These are phyloP conservation scores for Raddia distichophylla DNA, from an alignment of 176 grass and related monocot genomes.

Conservation along the genomic window DNA sequence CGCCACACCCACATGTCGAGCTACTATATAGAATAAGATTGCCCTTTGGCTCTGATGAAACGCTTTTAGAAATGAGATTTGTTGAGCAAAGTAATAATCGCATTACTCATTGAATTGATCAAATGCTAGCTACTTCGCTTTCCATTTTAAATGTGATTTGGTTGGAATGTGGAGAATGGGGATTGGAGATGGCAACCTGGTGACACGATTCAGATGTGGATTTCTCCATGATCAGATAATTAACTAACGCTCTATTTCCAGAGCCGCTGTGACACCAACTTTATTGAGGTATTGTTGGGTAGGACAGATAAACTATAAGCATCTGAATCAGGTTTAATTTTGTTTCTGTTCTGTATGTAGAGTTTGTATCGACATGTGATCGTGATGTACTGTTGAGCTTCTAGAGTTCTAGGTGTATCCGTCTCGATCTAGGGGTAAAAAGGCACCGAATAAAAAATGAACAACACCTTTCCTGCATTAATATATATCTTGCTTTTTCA, in stretches of 20 bases:
- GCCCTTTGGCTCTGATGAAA: background rate
- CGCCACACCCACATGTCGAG: background rate
- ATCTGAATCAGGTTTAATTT: too few relatives aligned
- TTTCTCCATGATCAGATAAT: background rate
- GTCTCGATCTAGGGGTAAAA: too few relatives aligned
- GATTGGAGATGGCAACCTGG: slow-evolving; percentile 26
- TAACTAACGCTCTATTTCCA: slow-evolving; percentile 26
- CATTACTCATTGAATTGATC: background rate
- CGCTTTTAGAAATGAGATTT: background rate
- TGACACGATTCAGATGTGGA: slow-evolving; percentile 34
- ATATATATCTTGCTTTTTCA: too few relatives aligned
- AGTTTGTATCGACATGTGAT: background rate
- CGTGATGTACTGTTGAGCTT: background rate
- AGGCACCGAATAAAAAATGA: too few relatives aligned
- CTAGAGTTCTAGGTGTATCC: background rate
- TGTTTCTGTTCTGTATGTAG: too few relatives aligned
- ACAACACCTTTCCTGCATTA: too few relatives aligned
- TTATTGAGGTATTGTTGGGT: background rate
- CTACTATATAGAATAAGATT: background rate
- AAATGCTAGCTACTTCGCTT: slow-evolving; percentile 31
- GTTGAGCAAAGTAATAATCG: slow-evolving; percentile 8
- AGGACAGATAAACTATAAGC: too few relatives aligned
- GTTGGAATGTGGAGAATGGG: slow-evolving; percentile 30
- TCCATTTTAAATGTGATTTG: slow-evolving; percentile 30
- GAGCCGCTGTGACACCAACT: background rate